Evolutionary conservation across 2,329 filamentous ascomycete genomes (phyloP), one percentile per base, ranked within the genome.

Genomic region (Penicillium sp.): DNA sequence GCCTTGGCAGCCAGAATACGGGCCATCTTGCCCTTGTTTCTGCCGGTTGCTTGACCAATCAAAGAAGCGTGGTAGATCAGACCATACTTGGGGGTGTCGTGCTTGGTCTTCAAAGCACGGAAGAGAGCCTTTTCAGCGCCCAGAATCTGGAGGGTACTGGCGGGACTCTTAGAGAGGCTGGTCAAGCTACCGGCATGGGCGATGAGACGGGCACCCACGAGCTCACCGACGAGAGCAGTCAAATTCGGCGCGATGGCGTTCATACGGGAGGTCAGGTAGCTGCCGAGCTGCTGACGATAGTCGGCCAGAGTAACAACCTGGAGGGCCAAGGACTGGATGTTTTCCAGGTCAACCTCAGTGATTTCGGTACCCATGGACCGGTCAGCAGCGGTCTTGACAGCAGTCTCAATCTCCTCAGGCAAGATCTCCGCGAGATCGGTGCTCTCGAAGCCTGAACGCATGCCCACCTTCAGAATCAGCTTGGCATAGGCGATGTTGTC

Each of bases 1-100:
- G 90, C 82, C 75, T 96, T 96, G 53, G 90, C 84, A 32, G 92
- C 85, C 45, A 98, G 77, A 74, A 95, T 88, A 76, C 92, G 86
- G 28, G 92, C 92, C 60, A 98, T 95, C 76, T 98, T 98, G 57
- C 92, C 92, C 82, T 98, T 98, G 75, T 96, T 96, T 74, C 87
- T 90, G 58, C 92, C 92, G 13, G 86, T 94, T 18, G 92, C 92
- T 71, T 98, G 92, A 30, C 92, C 93, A 50, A 98, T 93, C 30
- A 98, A 78, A 17, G 86, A 92, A 32, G 85, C 84, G 68, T 94
- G 85, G 71, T 92, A 93, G 64, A 93, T 86, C 50, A 94, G 76
- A 76, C 92, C 92, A 59, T 96, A 98, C 70, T 96, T 98, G 61
- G 92, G 92, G 26, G 92, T 98, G 61, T 95, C 88, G 68, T 96